Evolutionary conservation across 768 basidiomycete genomes (phyloP), one percentile per base, ranked within the genome.

Genomic region (Xerocomellus intermedius): DNA sequence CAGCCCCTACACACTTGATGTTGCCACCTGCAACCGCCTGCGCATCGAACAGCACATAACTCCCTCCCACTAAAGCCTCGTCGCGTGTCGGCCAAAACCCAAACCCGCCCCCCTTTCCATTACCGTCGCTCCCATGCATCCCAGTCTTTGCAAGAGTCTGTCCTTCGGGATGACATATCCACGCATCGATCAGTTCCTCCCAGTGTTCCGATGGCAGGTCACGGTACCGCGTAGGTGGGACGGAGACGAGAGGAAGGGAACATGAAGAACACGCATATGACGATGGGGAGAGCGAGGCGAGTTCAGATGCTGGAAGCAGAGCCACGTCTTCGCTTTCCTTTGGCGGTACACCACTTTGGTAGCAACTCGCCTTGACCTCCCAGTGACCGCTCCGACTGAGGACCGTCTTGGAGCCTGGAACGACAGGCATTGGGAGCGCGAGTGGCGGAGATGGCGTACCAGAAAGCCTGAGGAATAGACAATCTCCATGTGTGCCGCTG

Each of bases 171-270:
- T 98, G 96, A 64, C 96, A 98, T 89, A 98, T 94, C 96, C 96
- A 98, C 8, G 94, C 89, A 58, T 98, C 96, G 19, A 98, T 84
- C 16, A 98, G 84, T 69, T 98, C 96, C 58, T 93, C 88, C 96
- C 96, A 98, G 64, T 98, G 89, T 67, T 98, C 95, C 5, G 91
- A 94, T 4, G 96, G 96, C 13, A 98, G 76, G 66, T 97, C 94
- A 37, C 86, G 82, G 70, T 90, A 98, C 42, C 71, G 74, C 19
- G 83, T 68, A 39, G 71, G 74, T 6, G 82, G 70, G 0, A 79
- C 73, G 36, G 86, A 79, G 13, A 79, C 69, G 33, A 96, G 73
- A 12, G 88, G 86, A 10, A 91, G 75, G 4, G 89, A 87, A 66
- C 94, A 96, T 2, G 86, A 87, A 3, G 86, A 75, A 64, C 94